Conservation (phyloP, 768 basidiomycete species). For the Lactarius vividus region DNA sequence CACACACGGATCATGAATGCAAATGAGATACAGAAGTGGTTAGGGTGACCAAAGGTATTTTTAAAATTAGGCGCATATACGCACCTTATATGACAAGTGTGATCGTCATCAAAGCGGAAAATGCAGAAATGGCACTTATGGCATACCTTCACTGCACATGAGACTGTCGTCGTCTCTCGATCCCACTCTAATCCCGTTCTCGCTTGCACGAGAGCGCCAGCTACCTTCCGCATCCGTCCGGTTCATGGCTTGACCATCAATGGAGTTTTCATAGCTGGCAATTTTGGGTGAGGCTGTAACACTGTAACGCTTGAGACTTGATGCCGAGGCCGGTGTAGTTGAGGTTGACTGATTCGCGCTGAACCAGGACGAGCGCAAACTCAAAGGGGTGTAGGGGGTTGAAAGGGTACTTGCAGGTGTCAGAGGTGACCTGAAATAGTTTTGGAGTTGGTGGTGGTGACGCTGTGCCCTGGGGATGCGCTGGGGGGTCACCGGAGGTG, state of each 20-base stretch:
- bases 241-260: conserved; percentile 37
- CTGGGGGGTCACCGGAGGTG: conserved; percentile 62
- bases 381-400: conserved; percentile 68
- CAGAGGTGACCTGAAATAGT: conserved; percentile 49
- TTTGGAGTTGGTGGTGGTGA: conserved; percentile 38
- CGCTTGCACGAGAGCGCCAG: conserved; percentile 69
- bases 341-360: conserved; percentile 47
- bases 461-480: conserved; percentile 47
- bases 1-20: conserved; percentile 13
- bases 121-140: conserved; percentile 35
- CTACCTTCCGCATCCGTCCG: conserved; percentile 61
- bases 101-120: conserved; percentile 38
- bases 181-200: conserved; percentile 68
- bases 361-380: conserved; percentile 59
- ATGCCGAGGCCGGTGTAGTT: conserved; percentile 57
- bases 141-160: conserved; percentile 49
- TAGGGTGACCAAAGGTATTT: conserved; percentile 2
- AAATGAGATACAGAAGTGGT: neutral
- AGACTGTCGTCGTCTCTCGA: conserved; percentile 39
- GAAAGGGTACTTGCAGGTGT: conserved; percentile 53
- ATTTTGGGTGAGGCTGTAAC: conserved; percentile 47
- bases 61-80: conserved; percentile 38
- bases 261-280: conserved; percentile 33
- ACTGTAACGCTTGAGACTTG: conserved; percentile 42
- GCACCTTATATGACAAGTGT: conserved; percentile 29